phyloP scores from a whole-genome alignment of 139 green algal genomes.

The Chara braunii region DNA sequence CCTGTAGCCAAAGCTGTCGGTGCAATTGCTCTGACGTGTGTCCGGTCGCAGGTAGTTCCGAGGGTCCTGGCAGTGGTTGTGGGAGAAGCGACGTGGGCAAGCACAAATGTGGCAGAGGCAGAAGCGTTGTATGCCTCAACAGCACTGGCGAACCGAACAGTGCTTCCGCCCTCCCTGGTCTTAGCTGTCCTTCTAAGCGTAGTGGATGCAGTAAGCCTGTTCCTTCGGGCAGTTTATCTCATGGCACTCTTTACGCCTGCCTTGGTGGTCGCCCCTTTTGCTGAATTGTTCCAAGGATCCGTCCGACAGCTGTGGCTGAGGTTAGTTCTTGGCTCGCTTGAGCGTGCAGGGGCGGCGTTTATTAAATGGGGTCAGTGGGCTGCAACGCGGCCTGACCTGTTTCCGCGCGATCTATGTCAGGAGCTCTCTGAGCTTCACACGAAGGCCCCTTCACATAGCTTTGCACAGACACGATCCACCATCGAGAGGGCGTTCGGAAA shows the following conservation, averaged over 20 bases:
- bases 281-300: not conserved
- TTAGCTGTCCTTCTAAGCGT: not conserved
- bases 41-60: slow-evolving; percentile 16
- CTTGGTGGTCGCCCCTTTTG: slow-evolving; percentile 10
- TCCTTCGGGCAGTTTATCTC: slow-evolving; percentile 23
- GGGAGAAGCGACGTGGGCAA: slow-evolving; percentile 14
- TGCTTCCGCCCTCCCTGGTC: not conserved
- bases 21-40: slow-evolving; percentile 5
- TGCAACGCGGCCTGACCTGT: slow-evolving; percentile 80
- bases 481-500: slow-evolving; percentile 68
- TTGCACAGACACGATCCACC: slow-evolving; percentile 35
- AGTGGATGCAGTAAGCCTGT: slow-evolving; percentile 14
- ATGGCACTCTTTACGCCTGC: slow-evolving; percentile 33
- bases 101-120: slow-evolving; percentile 2
- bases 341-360: slow-evolving; percentile 30
- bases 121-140: not conserved
- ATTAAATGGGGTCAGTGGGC: slow-evolving; percentile 98
- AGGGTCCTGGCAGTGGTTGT: slow-evolving; percentile 15
- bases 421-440: slow-evolving; percentile 65
- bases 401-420: slow-evolving; percentile 60
- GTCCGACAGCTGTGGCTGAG: slow-evolving; percentile 17
- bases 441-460: slow-evolving; percentile 49
- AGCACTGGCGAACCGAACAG: not conserved
- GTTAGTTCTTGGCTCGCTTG: slow-evolving; percentile 25
- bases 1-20: slow-evolving; percentile 14